Conservation (phyloP, 1,139 yeast genomes). For the Nakaseomyces nivariensis region DNA sequence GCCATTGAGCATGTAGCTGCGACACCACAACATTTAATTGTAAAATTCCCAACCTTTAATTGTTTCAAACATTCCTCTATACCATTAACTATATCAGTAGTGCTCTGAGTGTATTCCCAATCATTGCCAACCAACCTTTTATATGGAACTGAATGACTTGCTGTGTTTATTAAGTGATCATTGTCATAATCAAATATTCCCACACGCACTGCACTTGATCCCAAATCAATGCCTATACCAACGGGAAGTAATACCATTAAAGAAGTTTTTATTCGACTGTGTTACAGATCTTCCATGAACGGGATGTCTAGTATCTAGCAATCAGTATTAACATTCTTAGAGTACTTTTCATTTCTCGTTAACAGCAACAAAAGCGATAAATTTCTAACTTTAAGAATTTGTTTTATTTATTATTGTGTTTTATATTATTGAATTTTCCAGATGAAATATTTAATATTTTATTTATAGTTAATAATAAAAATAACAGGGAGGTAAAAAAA, state of each 20-base stretch:
- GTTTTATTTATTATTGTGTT: no score
- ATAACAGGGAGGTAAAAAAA: no score
- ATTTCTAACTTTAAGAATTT: no score
- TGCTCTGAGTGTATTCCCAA: constrained; percentile 35
- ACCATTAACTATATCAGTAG: constrained; percentile 32
- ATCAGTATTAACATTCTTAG: no score
- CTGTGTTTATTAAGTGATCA: constrained; percentile 15
- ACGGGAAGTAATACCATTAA: background rate
- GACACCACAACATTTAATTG: constrained; percentile 24
- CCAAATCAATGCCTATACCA: constrained; percentile 44
- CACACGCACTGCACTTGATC: constrained; percentile 42
- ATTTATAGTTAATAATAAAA: no score
- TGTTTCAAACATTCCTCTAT: constrained; percentile 16
- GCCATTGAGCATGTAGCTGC: constrained; percentile 52
- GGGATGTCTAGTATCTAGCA: no score
- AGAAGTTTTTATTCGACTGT: no score
- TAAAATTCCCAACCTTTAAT: constrained; percentile 9
- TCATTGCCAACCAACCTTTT: constrained; percentile 9
- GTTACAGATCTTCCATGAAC: no score
- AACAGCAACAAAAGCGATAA: no score
- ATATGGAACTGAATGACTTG: constrained; percentile 22
- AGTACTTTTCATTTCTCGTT: no score
- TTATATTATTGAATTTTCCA: no score
- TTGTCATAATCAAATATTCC: constrained; percentile 21
- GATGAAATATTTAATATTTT: no score